A percentile compares a stretch with the other conserved stretches of the same genome.
Conservation (phyloP, 352 stramenopile species). For the Phytophthora fragariae region DNA sequence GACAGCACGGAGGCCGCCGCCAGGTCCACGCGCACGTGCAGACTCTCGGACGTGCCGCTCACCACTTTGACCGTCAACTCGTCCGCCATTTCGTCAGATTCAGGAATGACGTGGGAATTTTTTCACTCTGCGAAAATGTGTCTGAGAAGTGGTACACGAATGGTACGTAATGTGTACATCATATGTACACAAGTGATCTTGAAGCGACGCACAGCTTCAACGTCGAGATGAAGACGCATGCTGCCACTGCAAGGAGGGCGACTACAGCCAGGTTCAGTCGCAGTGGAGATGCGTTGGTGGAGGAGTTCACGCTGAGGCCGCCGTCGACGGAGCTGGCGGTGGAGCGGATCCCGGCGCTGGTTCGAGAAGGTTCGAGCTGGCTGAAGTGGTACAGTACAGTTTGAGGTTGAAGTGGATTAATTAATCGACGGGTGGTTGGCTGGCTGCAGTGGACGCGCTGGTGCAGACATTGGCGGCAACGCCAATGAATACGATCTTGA, state of each 20-base stretch:
- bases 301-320: neutral
- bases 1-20: conserved; percentile 55
- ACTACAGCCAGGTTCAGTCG: conserved; percentile 5
- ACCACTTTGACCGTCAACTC: conserved; percentile 81
- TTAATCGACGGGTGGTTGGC: neutral
- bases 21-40: conserved; percentile 58
- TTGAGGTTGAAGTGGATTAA: conserved; percentile 3
- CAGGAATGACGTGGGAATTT: conserved; percentile 3
- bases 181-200: conserved; percentile 25
- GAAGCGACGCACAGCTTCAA: conserved; percentile 16
- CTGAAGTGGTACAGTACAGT: conserved; percentile 7
- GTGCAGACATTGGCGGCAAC: conserved; percentile 29
- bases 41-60: conserved; percentile 61
- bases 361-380: conserved; percentile 48
- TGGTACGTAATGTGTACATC: conserved; percentile 5
- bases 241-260: neutral
- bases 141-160: too few species aligned
- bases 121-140: too few species aligned
- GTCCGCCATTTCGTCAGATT: conserved; percentile 34
- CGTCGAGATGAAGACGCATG: conserved; percentile 4
- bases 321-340: conserved; percentile 35
- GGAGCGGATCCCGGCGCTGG: conserved; percentile 49
- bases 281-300: neutral
- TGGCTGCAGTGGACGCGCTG: conserved; percentile 34
- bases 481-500: conserved; percentile 6